Evolutionary conservation across 371 early-diverging fungal species (phyloP), one percentile per base, ranked within the genome.

Genomic region (Synchytrium microbalum): DNA sequence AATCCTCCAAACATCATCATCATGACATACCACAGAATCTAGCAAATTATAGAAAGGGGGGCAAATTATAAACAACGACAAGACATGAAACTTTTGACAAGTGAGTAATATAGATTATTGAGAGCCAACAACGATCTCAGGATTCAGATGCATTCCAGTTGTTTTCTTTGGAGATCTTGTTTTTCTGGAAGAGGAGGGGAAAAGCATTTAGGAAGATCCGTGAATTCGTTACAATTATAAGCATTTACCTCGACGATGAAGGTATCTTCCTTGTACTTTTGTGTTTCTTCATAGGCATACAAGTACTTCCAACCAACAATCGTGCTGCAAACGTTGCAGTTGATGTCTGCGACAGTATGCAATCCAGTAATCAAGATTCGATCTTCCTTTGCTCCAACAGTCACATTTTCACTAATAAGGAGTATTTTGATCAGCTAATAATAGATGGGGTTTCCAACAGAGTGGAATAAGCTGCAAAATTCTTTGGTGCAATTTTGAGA

Each of bases 191-290:
- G 56, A 13, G 28, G 13, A 55, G 8, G 54, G 29, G n/a, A 52
- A 26, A 2, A 55, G 30, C 19, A 63, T 19, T 30, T 32, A 2
- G 58, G 26, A 10, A 51, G 52, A 2, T 2, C 19, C 28, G 24
- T 14, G 19, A 27, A 19, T 29, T n/a, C 19, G 8, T 8, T 25
- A 8, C 29, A 27, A n/a, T 14, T 24, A 51, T 14, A 33, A 3
- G 60, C 13, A 62, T 55, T 3, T n/a, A 66, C 66, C 54, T 67
- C 90, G 14, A 89, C 71, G 69, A 89, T 86, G 62, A 71, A 87
- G 67, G 80, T 83, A 61, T 83, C 84, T 64, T 87, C 90, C 63
- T 89, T 88, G 70, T 89, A 88, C 67, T 84, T 84, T 70, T 89
- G 88, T 27, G 72, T 74, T 38, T 81, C 76, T 60, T 84, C 85